Evolutionary conservation across 2,329 filamentous ascomycete species (phyloP).

Genomic region (Paecilomyces dactylethromorphus): DNA sequence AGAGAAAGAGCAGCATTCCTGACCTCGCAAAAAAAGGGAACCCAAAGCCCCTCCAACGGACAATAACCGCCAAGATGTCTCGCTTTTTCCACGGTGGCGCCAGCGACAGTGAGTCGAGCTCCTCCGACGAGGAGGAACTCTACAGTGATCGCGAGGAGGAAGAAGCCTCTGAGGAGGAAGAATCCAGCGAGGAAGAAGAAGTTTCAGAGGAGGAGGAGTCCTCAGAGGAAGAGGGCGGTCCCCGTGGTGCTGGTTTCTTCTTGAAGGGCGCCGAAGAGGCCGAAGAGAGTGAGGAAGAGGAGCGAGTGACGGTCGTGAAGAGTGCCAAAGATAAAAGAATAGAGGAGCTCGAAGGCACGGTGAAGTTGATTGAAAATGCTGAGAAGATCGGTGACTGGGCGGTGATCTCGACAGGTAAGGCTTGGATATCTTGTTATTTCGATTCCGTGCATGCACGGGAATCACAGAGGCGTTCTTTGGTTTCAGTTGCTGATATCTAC

Average conservation of each 20-base stretch:
- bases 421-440: conserved; percentile 1
- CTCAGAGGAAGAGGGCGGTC: conserved; percentile 52
- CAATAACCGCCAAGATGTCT: conserved; percentile 62
- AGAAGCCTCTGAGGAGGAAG: conserved; percentile 50
- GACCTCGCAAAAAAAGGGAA: neutral
- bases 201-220: conserved; percentile 51
- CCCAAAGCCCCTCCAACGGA: neutral
- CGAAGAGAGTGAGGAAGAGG: conserved; percentile 78
- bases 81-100: conserved; percentile 95
- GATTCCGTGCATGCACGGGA: neutral
- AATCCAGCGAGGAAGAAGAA: conserved; percentile 49
- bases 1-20: neutral
- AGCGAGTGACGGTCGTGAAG: conserved; percentile 80
- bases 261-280: conserved; percentile 71
- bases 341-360: conserved; percentile 85
- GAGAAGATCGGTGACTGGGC: conserved; percentile 98
- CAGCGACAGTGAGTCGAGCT: conserved; percentile 92
- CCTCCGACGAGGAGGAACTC: conserved; percentile 88
- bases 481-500: conserved; percentile 1
- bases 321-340: conserved; percentile 96
- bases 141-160: conserved; percentile 72
- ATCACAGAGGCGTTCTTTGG: conserved; percentile 1
- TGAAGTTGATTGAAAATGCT: conserved; percentile 90
- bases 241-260: conserved; percentile 73
- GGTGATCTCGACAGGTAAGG: conserved; percentile 77